Evolutionary conservation across 1,139 yeast species (phyloP).

Genomic region (Neolecta irregularis): DNA sequence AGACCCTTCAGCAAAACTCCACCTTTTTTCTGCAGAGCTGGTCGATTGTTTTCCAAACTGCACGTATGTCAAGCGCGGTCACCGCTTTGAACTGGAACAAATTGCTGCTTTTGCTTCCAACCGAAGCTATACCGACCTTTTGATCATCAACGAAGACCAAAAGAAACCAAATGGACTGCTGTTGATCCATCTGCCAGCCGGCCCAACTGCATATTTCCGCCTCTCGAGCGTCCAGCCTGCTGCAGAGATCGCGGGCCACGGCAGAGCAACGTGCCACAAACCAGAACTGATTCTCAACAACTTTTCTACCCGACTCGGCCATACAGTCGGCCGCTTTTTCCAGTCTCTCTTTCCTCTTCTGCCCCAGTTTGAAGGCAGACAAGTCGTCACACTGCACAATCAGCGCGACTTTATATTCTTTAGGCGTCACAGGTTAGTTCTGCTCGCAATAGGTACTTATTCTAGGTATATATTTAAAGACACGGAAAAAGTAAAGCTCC

Average conservation of each 20-base stretch:
- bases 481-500: slow-evolving; percentile 85
- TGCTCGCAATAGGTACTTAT: no score
- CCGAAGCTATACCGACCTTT: slow-evolving; percentile 71
- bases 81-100: slow-evolving; percentile 67
- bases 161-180: slow-evolving; percentile 83
- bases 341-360: slow-evolving; percentile 82
- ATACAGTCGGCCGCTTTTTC: slow-evolving; percentile 79
- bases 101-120: slow-evolving; percentile 70
- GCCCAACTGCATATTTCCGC: slow-evolving; percentile 87
- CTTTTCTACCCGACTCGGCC: slow-evolving; percentile 81
- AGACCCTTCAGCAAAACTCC: slow-evolving; percentile 71
- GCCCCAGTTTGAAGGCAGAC: slow-evolving; percentile 90
- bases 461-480: slow-evolving; percentile 77
- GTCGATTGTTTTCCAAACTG: slow-evolving; percentile 75
- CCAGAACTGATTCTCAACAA: slow-evolving; percentile 88
- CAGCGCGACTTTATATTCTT: slow-evolving; percentile 91
- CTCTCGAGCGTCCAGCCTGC: slow-evolving; percentile 65
- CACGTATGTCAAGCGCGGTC: slow-evolving; percentile 73
- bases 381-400: slow-evolving; percentile 86
- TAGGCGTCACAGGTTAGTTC: slow-evolving; percentile 89
- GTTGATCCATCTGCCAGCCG: slow-evolving; percentile 81
- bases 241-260: slow-evolving; percentile 71
- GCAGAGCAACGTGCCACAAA: slow-evolving; percentile 72
- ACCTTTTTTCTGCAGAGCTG: slow-evolving; percentile 75
- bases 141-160: slow-evolving; percentile 85